phyloP scores from a whole-genome alignment of 768 basidiomycete genomes.

The Mycena kentingensis region DNA sequence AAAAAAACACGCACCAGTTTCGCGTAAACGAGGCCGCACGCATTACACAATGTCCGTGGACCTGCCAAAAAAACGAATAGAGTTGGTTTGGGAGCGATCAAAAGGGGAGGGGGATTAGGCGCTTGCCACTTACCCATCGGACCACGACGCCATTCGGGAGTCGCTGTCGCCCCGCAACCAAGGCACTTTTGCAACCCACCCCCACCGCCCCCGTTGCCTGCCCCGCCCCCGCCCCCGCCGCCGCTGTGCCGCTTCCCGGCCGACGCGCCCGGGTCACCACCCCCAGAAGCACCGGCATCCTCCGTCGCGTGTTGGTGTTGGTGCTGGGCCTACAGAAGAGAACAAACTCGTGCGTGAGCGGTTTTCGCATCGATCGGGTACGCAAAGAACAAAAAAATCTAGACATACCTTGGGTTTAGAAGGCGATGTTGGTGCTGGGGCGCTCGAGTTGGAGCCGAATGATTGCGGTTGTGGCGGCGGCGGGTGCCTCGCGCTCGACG shows the following conservation, averaged over 20 bases:
- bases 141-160: conserved; percentile 85
- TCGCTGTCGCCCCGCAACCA: conserved; percentile 81
- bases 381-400: not conserved
- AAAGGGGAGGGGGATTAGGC: conserved; percentile 2
- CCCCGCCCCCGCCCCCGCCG: no score
- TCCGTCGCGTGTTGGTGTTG: no score
- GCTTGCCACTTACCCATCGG: conserved; percentile 61
- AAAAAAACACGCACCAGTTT: conserved; percentile 63
- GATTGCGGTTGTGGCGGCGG: conserved; percentile 3
- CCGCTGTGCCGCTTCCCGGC: not conserved
- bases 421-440: conserved; percentile 13
- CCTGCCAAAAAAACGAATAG: conserved; percentile 43
- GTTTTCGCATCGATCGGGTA: no score
- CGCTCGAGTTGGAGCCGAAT: not conserved
- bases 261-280: not conserved
- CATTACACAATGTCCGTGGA: conserved; percentile 82
- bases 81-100: not conserved
- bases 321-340: no score
- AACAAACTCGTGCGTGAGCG: conserved; percentile 8
- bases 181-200: conserved; percentile 61
- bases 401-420: conserved; percentile 21
- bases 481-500: not conserved
- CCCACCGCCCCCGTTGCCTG: no score
- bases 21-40: conserved; percentile 84
- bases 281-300: no score